Evolutionary conservation across 805 yeast genomes (phyloP), one percentile per base, ranked within the genome.

Genomic region (Candida maesae): DNA sequence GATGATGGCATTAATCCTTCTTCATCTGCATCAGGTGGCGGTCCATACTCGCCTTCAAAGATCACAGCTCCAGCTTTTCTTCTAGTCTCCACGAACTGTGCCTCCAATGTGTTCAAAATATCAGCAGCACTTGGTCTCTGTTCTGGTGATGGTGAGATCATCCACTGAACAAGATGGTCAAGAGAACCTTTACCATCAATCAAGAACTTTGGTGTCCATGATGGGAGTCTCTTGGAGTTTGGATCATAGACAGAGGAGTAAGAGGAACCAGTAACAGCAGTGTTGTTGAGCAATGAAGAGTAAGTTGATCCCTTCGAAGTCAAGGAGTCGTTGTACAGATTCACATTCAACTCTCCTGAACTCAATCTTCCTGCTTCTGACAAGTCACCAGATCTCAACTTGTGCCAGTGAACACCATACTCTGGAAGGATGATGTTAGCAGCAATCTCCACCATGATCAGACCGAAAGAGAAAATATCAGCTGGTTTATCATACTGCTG

Each of bases 371-470:
- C 97, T 0, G 98, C 97, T 61, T 93, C 99, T 14, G 95, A 81
- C 49, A 93, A 69, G 61, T 93, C 99, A 1, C 98, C 99, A 31
- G 95, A 85, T 50, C 99, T 73, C 45, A 93, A 67, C 61, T 90
- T 89, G 51, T 95, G 95, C 99, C 99, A 93, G 23, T 95, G 90
- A 12, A 87, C 76, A 6, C 99, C 99, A 59, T 93, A 90, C 53
- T 91, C 98, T 1, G 99, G 99, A 38, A 93, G 68, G 3, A 89
- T 80, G 34, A 93, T 90, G 63, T 93, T 93, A 2, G 98, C 95
- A 2, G 99, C 98, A 53, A 88, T 84, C 61, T 93, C 99, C 36
- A 93, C 84, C 70, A 93, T 84, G 49, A 93, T 85, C 44, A 93
- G 69, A 1, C 99, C 99, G 36, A 90, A 74, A n/a, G 96, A 84